These are phyloP conservation scores for Cryptosporidium sp. DNA, from an alignment of 169 alveolate species.

Conservation along the genomic window DNA sequence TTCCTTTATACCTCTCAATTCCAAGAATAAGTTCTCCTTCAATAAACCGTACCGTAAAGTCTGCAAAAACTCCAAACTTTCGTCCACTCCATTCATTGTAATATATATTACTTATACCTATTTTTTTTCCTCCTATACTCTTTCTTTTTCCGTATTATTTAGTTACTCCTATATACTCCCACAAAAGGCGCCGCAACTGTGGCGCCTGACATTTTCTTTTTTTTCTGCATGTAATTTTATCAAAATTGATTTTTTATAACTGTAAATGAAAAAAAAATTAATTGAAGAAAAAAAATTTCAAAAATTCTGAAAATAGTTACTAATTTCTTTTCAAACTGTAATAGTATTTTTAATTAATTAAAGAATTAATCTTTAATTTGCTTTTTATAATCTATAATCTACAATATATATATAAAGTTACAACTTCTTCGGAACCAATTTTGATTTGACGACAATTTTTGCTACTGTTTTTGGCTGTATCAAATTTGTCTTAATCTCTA, in stretches of 20 bases:
- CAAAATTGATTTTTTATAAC: not conserved
- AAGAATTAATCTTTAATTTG: no score
- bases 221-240: not conserved
- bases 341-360: no score
- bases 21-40: conserved; percentile 25
- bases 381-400: not conserved
- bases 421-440: conserved; percentile 46
- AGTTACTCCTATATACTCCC: not conserved
- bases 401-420: no score
- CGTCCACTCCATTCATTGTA: conserved; percentile 64
- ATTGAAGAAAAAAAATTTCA: not conserved
- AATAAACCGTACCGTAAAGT: conserved; percentile 16
- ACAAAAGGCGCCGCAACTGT: not conserved
- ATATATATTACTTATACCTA: not conserved
- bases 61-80: conserved; percentile 29
- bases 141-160: not conserved
- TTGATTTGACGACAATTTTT: conserved; percentile 20
- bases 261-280: not conserved
- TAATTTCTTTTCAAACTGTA: no score
- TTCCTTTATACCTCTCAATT: conserved; percentile 4
- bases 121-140: not conserved
- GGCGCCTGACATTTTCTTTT: not conserved
- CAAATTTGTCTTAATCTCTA: conserved; percentile 52
- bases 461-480: conserved; percentile 47
- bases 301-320: not conserved